Evolutionary conservation across 1,284 basidiomycete species (phyloP), one percentile per base, ranked within the genome.

Genomic region (Neonothopanus nambi): DNA sequence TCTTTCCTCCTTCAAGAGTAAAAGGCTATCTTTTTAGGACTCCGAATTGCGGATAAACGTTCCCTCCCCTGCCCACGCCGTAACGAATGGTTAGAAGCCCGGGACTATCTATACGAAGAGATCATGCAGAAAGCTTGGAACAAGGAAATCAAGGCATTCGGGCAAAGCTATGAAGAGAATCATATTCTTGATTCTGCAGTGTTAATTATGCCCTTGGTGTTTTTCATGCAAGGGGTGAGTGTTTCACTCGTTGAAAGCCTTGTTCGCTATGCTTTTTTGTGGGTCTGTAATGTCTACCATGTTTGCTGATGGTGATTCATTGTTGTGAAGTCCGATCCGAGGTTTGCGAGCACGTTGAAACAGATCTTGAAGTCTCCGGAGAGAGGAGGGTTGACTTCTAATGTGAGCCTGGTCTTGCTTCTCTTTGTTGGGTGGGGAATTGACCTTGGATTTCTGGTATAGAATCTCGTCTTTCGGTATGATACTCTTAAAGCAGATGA

Each of bases 31-130:
- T n/a, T n/a, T n/a, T 2, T 50, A 87, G 87, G 93, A 2, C 77
- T 97, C 3, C 89, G 94, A 13, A 78, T 97, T 17, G 91, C 92
- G 2, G 93, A 96, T 33, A 97, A 97, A 70, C 84, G 94, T 20
- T 90, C 87, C 1, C 72, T 91, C 9, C 88, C 89, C 13, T 91
- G 88, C 64, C 88, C 88, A 0, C 79, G 78, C 28, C 82, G 88
- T 13, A 68, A 70, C 47, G 79, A 83, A 56, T 97, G 94, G 94
- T 67, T 87, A 13, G 73, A 73, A 4, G 82, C 86, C 4, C 80
- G 93, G 21, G 94, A 96, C 64, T 70, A 74, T 12, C 70, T 96
- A 5, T 96, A 95, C 66, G 93, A 95, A 68, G 82, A 91, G 55
- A 87, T 91, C 61, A 90, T 94, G 88, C 67, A 78, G 17, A 87